These are phyloP conservation scores for Corchorus capsularis DNA, from an alignment of 345 rosid genomes.

Conservation along the genomic window DNA sequence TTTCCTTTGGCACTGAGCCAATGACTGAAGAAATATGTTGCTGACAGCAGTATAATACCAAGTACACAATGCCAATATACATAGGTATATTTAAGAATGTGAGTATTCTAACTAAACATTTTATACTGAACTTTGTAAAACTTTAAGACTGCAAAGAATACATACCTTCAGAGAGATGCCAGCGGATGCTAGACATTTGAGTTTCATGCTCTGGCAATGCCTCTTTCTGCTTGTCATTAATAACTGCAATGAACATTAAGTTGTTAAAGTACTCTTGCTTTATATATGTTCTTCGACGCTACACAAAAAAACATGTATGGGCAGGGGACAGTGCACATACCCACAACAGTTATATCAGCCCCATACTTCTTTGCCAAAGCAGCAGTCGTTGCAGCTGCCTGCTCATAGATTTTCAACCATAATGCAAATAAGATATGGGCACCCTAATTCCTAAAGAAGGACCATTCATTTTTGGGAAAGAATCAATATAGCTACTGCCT, in stretches of 20 bases:
- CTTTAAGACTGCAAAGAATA: background rate
- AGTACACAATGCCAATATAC: background rate
- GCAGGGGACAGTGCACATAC: conserved; percentile 38
- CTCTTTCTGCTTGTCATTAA: conserved; percentile 77
- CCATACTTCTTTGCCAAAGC: conserved; percentile 88
- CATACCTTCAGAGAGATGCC: conserved; percentile 89
- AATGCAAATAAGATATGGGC: background rate
- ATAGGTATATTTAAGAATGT: background rate
- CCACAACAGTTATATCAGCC: conserved; percentile 92
- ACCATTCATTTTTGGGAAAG: background rate
- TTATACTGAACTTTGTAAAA: background rate
- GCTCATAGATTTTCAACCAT: conserved; percentile 19
- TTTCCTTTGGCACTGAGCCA: background rate
- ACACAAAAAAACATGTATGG: background rate
- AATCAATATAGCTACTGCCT: too few relatives aligned
- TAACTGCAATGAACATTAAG: conserved; percentile 56
- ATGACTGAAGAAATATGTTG: background rate
- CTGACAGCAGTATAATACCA: background rate
- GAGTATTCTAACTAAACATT: background rate
- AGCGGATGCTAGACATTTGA: conserved; percentile 76
- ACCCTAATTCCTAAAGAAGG: conserved; percentile 1
- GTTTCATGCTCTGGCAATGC: conserved; percentile 78
- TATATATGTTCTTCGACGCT: conserved; percentile 18
- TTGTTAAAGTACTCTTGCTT: conserved; percentile 26
- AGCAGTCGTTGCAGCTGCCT: conserved; percentile 91